Conservation (phyloP, 2,329 filamentous ascomycete species). For the Alternaria metachromatica region DNA sequence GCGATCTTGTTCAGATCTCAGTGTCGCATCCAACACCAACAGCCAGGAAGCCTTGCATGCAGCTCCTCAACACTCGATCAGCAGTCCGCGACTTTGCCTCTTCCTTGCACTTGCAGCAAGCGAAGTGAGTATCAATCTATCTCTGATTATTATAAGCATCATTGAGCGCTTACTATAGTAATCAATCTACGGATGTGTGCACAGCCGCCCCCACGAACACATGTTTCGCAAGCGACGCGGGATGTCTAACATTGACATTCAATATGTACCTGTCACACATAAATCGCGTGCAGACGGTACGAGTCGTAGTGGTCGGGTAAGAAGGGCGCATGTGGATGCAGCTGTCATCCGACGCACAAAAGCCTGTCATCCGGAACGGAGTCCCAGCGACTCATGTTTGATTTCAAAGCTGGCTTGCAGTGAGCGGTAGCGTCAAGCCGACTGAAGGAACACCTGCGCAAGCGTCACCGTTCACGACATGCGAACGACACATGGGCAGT, state of each 20-base stretch:
- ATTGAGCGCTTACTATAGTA: slow-evolving; percentile 4
- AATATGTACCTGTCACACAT: slow-evolving; percentile 3
- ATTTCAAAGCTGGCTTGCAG: background rate
- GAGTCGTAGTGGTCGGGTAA: background rate
- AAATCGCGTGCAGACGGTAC: background rate
- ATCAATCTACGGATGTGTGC: slow-evolving; percentile 6
- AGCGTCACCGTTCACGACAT: slow-evolving; percentile 13
- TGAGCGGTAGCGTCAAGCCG: background rate
- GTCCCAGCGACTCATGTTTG: background rate
- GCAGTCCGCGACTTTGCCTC: background rate
- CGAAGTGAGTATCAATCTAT: slow-evolving; percentile 1
- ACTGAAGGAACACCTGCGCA: slow-evolving; percentile 2
- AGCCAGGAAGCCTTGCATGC: background rate
- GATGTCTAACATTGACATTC: background rate
- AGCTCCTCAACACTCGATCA: background rate
- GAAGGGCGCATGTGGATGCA: background rate
- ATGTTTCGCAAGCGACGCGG: background rate
- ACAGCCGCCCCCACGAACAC: slow-evolving; percentile 2
- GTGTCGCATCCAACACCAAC: background rate
- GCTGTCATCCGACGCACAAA: background rate
- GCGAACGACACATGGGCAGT: slow-evolving; percentile 9
- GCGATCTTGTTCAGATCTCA: background rate
- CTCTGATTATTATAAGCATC: slow-evolving; percentile 1
- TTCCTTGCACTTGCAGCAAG: background rate
- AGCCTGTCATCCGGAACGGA: background rate